Evolutionary conservation across 2,329 filamentous ascomycete genomes (phyloP), one percentile per base, ranked within the genome.

Genomic region (Fusarium redolens): DNA sequence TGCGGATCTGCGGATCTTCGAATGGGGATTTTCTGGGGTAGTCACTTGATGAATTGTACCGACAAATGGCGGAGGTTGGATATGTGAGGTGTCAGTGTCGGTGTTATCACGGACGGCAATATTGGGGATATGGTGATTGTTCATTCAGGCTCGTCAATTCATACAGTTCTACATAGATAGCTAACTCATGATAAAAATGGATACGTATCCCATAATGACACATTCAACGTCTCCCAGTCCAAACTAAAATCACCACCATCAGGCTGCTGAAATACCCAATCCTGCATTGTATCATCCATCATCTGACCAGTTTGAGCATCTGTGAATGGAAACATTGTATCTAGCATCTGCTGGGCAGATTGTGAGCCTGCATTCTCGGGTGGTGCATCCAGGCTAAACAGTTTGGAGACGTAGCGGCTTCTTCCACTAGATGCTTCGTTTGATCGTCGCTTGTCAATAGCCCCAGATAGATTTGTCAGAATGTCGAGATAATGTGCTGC

Each of bases 401-500:
- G 66, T 15, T 73, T 71, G 1, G 74, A 75, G 0, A 78, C 76
- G 3, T 78, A 78, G 13, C 73, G 74, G 5, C 72, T 78, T 35
- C 73, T 65, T 3, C 76, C 73, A 0, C 72, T 58, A 1, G 75
- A 73, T 5, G 75, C 30, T 25, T 78, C 55, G 0, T 61, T 68
- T 15, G 68, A 51, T 3, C 68, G 62, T 20, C 72, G 68, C 12
- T 76, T 67, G 14, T 75, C 65, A 14, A 88, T 84, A 1, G 86
- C 86, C 14, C 83, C 82, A 0, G 83, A 82, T 8, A 89, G 78
- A 5, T 83, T 79, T 0, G 81, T 85, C 12, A 90, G 79, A 25
- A 90, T 90, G 10, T 89, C 86, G 17, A 85, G 82, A 72, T 91
- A 90, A 57, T 90, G 88, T 5, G 83, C 85, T 6, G 89, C 89